phyloP scores from a whole-genome alignment of 2,329 filamentous ascomycete genomes.

The Tolypocladium paradoxum region DNA sequence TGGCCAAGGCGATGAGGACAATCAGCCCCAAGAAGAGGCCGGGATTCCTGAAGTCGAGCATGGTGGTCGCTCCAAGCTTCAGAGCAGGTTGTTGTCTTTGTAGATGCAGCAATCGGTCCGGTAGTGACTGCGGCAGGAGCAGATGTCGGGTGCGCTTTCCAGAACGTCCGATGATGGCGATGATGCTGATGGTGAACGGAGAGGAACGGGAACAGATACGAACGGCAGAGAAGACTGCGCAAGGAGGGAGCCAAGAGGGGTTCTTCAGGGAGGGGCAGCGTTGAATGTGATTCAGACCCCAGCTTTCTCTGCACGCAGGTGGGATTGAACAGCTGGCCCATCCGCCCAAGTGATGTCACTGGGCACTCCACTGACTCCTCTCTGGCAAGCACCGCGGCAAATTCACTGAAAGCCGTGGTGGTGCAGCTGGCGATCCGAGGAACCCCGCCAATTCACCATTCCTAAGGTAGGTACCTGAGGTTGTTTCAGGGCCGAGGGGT shows the following conservation, averaged over 20 bases:
- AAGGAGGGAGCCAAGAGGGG: background rate
- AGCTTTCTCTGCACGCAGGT: background rate
- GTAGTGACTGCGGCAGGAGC: background rate
- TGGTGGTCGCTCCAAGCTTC: constrained; percentile 13
- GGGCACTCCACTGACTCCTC: background rate
- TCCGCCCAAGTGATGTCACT: background rate
- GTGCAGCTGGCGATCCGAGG: background rate
- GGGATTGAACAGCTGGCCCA: background rate
- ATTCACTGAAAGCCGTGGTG: background rate
- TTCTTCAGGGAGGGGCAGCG: background rate
- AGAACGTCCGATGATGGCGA: background rate
- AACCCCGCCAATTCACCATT: background rate
- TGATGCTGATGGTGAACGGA: background rate
- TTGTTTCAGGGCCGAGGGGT: background rate
- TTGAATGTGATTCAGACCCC: background rate
- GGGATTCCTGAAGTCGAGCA: constrained; percentile 38
- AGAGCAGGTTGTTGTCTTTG: background rate
- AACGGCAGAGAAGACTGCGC: background rate
- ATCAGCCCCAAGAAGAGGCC: constrained; percentile 44
- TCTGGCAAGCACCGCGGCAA: background rate
- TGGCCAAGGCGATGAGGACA: constrained; percentile 55
- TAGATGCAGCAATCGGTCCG: background rate
- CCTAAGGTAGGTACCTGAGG: too few relatives aligned
- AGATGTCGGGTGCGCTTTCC: background rate
- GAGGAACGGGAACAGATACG: background rate